phyloP scores from a whole-genome alignment of 2,329 filamentous ascomycete species.

The Cercospora citrullina region DNA sequence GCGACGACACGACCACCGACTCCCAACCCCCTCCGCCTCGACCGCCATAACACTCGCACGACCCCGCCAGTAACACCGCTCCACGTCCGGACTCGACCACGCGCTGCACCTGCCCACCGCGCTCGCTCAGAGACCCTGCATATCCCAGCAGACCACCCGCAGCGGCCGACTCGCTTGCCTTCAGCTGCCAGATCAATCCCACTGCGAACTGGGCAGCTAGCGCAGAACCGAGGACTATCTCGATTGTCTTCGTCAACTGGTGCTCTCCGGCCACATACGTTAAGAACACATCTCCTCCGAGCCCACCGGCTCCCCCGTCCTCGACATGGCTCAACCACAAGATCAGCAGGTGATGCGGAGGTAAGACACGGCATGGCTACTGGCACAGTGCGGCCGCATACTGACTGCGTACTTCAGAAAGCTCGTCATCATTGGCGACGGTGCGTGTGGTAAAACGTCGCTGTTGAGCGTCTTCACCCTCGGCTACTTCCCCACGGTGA shows the following conservation, averaged over 20 bases:
- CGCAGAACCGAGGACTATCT: not conserved
- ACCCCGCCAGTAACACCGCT: not conserved
- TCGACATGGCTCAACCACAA: conserved; percentile 39
- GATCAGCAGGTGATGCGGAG: conserved; percentile 44
- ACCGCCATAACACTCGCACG: not conserved
- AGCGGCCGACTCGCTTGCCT: not conserved
- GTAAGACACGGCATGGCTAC: conserved; percentile 27
- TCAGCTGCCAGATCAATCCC: not conserved
- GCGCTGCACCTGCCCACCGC: not conserved
- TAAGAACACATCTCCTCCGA: not conserved
- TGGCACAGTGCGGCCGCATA: conserved; percentile 9
- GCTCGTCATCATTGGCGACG: conserved; percentile 93
- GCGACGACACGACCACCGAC: conserved; percentile 3
- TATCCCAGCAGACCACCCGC: conserved; percentile 2
- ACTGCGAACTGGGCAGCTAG: conserved; percentile 5
- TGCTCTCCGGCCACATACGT: not conserved
- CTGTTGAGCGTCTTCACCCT: conserved; percentile 95
- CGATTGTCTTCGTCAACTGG: not conserved
- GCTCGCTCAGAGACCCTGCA: conserved; percentile 18
- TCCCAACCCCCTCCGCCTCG: conserved; percentile 1
- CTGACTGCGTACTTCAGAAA: conserved; percentile 61
- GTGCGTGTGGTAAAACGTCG: conserved; percentile 98
- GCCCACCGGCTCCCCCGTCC: conserved; percentile 2
- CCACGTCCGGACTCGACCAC: not conserved
- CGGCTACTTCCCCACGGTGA: conserved; percentile 94